Percentiles rank a stretch among this genome's conserved stretches.
phyloP scores from a whole-genome alignment of 1,284 basidiomycete species.

The Cutaneotrichosporon mucoides region DNA sequence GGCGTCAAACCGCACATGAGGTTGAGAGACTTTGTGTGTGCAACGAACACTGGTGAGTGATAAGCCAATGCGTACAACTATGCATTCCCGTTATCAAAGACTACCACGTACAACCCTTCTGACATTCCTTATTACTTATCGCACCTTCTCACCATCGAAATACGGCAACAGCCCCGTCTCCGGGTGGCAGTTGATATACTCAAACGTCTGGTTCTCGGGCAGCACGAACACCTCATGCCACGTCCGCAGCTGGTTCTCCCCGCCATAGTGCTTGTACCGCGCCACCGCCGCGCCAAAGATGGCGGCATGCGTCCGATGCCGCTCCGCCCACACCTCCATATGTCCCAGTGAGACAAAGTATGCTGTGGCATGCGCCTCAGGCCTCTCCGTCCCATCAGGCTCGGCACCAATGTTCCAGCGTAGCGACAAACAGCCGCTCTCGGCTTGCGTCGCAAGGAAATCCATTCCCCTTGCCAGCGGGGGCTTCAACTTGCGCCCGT shows the following conservation, averaged over 20 bases:
- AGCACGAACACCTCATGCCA: constrained; percentile 17
- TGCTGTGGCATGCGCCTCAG: constrained; percentile 8
- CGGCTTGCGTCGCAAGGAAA: constrained; percentile 2
- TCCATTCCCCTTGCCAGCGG: constrained; percentile 11
- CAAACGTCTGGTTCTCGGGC: constrained; percentile 5
- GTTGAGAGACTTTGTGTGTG: too few relatives aligned
- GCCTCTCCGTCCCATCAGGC: not conserved
- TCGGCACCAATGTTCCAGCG: not conserved
- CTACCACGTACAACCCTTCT: too few relatives aligned
- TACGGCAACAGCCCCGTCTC: constrained; percentile 9
- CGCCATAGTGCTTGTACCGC: constrained; percentile 11
- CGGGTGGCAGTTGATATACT: constrained; percentile 15
- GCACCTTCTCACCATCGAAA: not conserved
- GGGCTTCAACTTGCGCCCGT: constrained; percentile 6
- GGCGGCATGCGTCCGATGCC: constrained; percentile 10
- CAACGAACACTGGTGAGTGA: too few relatives aligned
- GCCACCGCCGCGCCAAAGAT: constrained; percentile 13
- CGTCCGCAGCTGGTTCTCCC: constrained; percentile 13
- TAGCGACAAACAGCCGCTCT: constrained; percentile 5
- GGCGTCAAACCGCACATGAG: too few relatives aligned
- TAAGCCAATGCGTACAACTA: not conserved
- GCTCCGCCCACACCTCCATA: constrained; percentile 14
- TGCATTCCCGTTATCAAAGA: not conserved
- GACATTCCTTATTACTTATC: not conserved
- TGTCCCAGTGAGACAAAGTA: constrained; percentile 3